Evolutionary conservation across 768 basidiomycete species (phyloP), one percentile per base, ranked within the genome.

Genomic region (Tylopilus subfusipes): DNA sequence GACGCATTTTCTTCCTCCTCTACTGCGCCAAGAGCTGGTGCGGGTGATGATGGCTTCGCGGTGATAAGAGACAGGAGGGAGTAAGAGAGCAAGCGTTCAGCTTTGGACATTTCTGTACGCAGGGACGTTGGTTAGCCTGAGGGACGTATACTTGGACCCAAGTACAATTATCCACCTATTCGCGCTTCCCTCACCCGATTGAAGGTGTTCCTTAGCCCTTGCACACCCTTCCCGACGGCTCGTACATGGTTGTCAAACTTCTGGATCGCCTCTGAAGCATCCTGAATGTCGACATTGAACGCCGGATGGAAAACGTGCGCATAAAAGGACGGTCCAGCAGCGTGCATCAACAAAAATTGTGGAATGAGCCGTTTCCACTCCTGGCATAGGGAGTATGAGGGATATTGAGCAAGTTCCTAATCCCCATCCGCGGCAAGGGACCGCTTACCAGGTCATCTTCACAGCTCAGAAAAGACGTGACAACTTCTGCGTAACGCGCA

Each of bases 271-370:
- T 82, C 82, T 13, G 72, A 67, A 0, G 88, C 85, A 24, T 93
- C 92, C 39, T 87, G 83, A 0, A 76, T 65, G 58, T 94, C 91
- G 25, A 93, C 64, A 63, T 93, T 93, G 72, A 90, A 94, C 0
- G 81, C 86, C 4, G 90, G 92, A 62, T 94, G 92, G 61, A 84
- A 92, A 1, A 93, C 85, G 39, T 82, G 83, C 1, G 85, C 83
- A 63, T 86, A 90, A 65, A 93, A 93, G 2, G 81, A 73, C 10
- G 89, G 82, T 1, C 88, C 89, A n/a, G 86, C 82, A 12, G 87
- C 76, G 3, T 81, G 80, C 56, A 83, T 75, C 5, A 82, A 71
- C 2, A 87, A 72, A 58, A 85, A 81, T 58, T 78, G 78, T 8
- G 84, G 85, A 21, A 83, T 76, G 21, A 82, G 72, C 39, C 79